These are phyloP conservation scores for Colletotrichum tropicicola DNA, from an alignment of 2,329 filamentous ascomycete species.

Conservation along the genomic window DNA sequence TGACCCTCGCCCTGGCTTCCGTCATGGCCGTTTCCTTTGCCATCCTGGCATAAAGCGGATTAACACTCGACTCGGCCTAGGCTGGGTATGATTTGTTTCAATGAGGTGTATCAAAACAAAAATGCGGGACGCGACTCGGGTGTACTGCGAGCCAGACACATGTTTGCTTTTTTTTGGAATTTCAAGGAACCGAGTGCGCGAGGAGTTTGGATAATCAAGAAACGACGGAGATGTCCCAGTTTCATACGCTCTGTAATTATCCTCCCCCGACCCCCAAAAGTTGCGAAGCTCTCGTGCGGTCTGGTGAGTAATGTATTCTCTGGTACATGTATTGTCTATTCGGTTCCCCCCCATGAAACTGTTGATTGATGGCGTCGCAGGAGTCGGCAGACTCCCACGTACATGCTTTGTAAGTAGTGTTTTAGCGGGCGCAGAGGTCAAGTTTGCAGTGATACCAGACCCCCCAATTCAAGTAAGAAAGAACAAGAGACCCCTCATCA, in stretches of 20 bases:
- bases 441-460: not conserved
- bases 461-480: not conserved
- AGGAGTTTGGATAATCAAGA: not conserved
- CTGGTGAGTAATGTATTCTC: constrained; percentile 18
- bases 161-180: constrained; percentile 7
- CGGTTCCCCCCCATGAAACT: too few relatives aligned
- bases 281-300: constrained; percentile 16
- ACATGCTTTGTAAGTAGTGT: not conserved
- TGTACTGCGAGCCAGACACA: constrained; percentile 9
- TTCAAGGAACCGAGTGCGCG: not conserved
- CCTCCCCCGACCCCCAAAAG: not conserved
- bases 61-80: too few relatives aligned
- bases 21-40: constrained; percentile 18
- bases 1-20: constrained; percentile 16
- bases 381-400: not conserved
- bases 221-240: too few relatives aligned
- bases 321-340: not conserved
- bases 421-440: not conserved
- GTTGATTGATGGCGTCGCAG: not conserved
- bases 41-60: constrained; percentile 20
- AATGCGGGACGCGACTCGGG: not conserved
- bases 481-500: too few relatives aligned
- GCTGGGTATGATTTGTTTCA: too few relatives aligned
- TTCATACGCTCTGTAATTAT: constrained; percentile 7
- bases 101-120: not conserved